These are phyloP conservation scores for Botrytis porri DNA, from an alignment of 2,329 filamentous ascomycete species.

Conservation along the genomic window DNA sequence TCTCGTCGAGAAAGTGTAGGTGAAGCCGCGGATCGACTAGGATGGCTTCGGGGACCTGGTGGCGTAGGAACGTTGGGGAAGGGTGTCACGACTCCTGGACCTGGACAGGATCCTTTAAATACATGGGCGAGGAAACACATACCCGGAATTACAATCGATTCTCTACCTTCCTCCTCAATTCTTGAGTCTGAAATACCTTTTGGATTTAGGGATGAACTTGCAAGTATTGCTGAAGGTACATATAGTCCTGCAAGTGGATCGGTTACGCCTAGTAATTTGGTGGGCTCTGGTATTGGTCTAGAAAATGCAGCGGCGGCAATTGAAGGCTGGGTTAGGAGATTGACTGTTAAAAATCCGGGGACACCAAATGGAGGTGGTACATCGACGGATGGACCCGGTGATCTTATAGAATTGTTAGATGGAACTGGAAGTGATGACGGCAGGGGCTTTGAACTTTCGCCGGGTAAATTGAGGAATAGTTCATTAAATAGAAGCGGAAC, in stretches of 20 bases:
- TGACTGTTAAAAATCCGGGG: slow-evolving; percentile 62
- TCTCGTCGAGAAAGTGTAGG: slow-evolving; percentile 37
- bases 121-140: slow-evolving; percentile 80
- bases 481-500: slow-evolving; percentile 19
- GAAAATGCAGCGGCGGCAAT: slow-evolving; percentile 85
- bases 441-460: slow-evolving; percentile 35
- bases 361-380: slow-evolving; percentile 38
- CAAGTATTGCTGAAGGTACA: slow-evolving; percentile 46
- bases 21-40: slow-evolving; percentile 44
- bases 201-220: slow-evolving; percentile 44
- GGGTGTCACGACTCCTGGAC: slow-evolving; percentile 71
- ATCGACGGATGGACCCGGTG: slow-evolving; percentile 49
- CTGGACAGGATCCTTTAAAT: slow-evolving; percentile 80
- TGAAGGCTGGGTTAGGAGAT: slow-evolving; percentile 85
- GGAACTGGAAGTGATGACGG: slow-evolving; percentile 56
- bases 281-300: slow-evolving; percentile 48
- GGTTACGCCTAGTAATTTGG: slow-evolving; percentile 47
- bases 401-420: slow-evolving; percentile 71
- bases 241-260: slow-evolving; percentile 30
- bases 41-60: slow-evolving; percentile 77
- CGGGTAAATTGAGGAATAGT: slow-evolving; percentile 25
- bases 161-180: slow-evolving; percentile 62
- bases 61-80: slow-evolving; percentile 80
- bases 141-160: slow-evolving; percentile 71
- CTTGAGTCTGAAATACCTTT: slow-evolving; percentile 59